Base-by-base conservation (phyloP, 2,329 filamentous ascomycete genomes). In the Pseudonectria foliicola region DNA sequence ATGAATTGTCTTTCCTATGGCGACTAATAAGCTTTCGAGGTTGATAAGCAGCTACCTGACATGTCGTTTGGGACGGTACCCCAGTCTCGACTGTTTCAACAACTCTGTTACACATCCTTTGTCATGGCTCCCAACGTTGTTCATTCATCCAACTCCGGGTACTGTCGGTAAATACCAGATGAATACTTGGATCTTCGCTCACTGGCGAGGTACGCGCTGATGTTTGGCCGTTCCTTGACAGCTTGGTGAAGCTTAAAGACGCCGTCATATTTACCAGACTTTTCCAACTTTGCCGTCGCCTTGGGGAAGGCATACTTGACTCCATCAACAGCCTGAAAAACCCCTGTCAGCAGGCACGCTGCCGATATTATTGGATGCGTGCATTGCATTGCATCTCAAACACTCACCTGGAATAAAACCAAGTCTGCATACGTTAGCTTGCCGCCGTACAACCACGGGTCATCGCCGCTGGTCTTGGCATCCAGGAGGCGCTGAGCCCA, bases 121-220 rank as follows among this genome's bases (percentile, higher is more conserved):
- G n/a, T n/a, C n/a, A n/a, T n/a, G n/a, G n/a, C n/a, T n/a, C n/a
- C n/a, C n/a, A n/a, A n/a, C n/a, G n/a, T n/a, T n/a, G n/a, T n/a
- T n/a, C n/a, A n/a, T n/a, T 70, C 59, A 28, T 89, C 84, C 33
- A 90, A 57, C 63, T 89, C 84, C 3, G 77, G 70, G 51, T 90
- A 89, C 49, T 84, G 65, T 25, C 85, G 69, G 54, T 77, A 90
- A 28, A 90, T 71, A 1, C 84, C 83, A 42, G 70, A 59, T 0
- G 66, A 63, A 53, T 85, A 90, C 33, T 68, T 57, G 51, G 71
- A 54, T 27, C 83, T 67, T 43, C 79, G 70, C 3, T 76, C 68
- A 56, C 83, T 88, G 13, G 59, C 68, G 33, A 90, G 57, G 53
- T 90, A 90, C 28, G 66, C 71, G 60, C 79, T 80, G 49, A 90